phyloP scores from a whole-genome alignment of 2,329 filamentous ascomycete species.

The Pestalotiopsis sp. region DNA sequence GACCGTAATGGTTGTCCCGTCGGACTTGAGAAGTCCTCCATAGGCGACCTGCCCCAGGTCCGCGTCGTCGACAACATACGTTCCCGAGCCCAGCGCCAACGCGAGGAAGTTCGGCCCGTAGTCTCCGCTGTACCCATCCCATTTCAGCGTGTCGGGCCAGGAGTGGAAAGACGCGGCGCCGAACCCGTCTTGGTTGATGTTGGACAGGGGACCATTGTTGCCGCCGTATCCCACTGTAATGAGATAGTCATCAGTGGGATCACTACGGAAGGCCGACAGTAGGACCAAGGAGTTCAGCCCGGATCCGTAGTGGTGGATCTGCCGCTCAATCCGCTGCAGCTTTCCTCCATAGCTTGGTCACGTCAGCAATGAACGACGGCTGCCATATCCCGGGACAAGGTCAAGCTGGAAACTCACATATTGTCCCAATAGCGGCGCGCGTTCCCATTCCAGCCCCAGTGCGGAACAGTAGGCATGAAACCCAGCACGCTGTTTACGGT shows the following conservation, averaged over 20 bases:
- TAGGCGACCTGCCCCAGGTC: constrained; percentile 49
- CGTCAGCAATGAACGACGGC: not conserved
- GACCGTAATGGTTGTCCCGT: constrained; percentile 30
- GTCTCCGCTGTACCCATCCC: constrained; percentile 59
- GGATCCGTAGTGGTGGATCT: constrained; percentile 63
- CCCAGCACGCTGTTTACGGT: constrained; percentile 54
- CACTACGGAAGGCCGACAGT: constrained; percentile 48
- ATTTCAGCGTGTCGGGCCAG: constrained; percentile 53
- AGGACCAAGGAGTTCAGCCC: constrained; percentile 57
- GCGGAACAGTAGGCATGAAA: constrained; percentile 57
- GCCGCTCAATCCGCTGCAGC: constrained; percentile 42
- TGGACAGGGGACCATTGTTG: constrained; percentile 51
- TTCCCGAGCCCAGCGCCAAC: constrained; percentile 46
- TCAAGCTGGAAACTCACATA: constrained; percentile 34
- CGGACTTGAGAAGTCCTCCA: constrained; percentile 41
- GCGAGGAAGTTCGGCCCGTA: constrained; percentile 58
- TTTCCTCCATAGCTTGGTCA: constrained; percentile 40
- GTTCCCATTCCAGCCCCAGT: constrained; percentile 65
- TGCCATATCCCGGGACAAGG: not conserved
- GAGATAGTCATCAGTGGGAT: constrained; percentile 47
- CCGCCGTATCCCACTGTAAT: constrained; percentile 57
- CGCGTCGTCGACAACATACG: constrained; percentile 47
- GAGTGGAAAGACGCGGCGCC: constrained; percentile 57
- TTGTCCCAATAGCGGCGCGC: constrained; percentile 63
- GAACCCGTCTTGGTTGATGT: constrained; percentile 56